Conservation (phyloP, 2,329 filamentous ascomycete species). For the Chalaropsis thielavioides region DNA sequence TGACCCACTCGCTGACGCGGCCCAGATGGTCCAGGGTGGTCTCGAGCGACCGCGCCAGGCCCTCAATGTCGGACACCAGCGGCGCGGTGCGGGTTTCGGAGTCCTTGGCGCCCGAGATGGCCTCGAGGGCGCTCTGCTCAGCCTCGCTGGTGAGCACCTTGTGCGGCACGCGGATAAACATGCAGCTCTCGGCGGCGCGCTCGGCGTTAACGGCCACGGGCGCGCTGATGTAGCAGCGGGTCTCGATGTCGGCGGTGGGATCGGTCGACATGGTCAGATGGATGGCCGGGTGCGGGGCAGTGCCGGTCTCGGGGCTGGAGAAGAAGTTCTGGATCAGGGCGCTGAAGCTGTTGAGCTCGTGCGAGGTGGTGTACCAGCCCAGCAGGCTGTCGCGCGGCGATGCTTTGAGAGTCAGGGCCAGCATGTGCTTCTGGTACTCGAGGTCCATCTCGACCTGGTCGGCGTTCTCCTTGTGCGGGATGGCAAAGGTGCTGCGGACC, state of each 20-base stretch:
- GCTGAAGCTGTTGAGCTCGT: slow-evolving; percentile 95
- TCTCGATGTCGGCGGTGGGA: slow-evolving; percentile 75
- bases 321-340: slow-evolving; percentile 99
- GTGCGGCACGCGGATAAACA: slow-evolving; percentile 95
- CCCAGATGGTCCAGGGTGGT: slow-evolving; percentile 82
- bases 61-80: slow-evolving; percentile 78
- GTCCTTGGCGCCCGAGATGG: slow-evolving; percentile 71
- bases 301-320: slow-evolving; percentile 89
- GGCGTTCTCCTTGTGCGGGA: slow-evolving; percentile 94
- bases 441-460: slow-evolving; percentile 99
- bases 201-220: slow-evolving; percentile 91
- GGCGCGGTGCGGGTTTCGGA: slow-evolving; percentile 57
- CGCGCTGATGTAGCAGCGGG: slow-evolving; percentile 86
- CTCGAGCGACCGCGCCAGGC: slow-evolving; percentile 70
- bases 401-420: slow-evolving; percentile 83
- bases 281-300: slow-evolving; percentile 91
- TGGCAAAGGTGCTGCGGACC: slow-evolving; percentile 91
- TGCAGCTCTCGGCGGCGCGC: slow-evolving; percentile 85
- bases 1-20: slow-evolving; percentile 81
- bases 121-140: slow-evolving; percentile 54
- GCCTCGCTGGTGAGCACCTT: slow-evolving; percentile 77
- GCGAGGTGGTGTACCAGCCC: slow-evolving; percentile 95
- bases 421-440: slow-evolving; percentile 99
- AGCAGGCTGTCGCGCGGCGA: slow-evolving; percentile 87
- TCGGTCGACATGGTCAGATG: slow-evolving; percentile 90